These are phyloP conservation scores for Nakaseomyces kungkrabaensis DNA, from an alignment of 1,139 yeast species.

Conservation along the genomic window DNA sequence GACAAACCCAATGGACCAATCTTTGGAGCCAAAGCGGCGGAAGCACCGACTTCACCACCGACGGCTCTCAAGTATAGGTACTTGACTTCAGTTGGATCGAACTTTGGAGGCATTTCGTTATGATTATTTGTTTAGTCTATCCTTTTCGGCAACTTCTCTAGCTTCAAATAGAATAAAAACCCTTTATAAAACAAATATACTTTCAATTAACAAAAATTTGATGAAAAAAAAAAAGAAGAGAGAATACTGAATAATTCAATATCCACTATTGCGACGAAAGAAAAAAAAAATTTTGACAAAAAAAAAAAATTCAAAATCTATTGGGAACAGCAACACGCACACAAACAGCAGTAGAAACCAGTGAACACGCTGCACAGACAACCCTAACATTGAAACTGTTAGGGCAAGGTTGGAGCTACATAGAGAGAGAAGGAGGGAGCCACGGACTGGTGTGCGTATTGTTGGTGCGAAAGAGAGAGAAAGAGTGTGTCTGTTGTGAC, in stretches of 20 bases:
- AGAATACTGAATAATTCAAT: no score
- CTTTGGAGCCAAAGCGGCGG: constrained; percentile 99
- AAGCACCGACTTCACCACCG: constrained; percentile 99
- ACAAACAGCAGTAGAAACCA: not conserved
- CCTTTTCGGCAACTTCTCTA: constrained; percentile 2
- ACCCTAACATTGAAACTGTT: no score
- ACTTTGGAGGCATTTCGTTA: constrained; percentile 78
- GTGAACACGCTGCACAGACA: not conserved
- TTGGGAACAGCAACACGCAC: not conserved
- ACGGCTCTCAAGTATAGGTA: constrained; percentile 99
- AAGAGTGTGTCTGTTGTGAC: no score
- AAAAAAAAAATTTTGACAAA: not conserved
- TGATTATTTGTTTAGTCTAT: constrained; percentile 3
- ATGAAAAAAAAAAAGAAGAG: not conserved
- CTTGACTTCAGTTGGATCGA: constrained; percentile 98
- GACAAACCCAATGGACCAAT: constrained; percentile 99
- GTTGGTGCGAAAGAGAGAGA: no score
- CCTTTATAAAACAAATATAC: not conserved
- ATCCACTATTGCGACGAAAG: not conserved
- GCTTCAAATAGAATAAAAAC: not conserved
- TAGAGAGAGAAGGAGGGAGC: no score
- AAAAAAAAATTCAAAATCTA: not conserved
- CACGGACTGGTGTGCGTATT: no score
- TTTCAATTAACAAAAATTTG: not conserved
- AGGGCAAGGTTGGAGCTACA: no score